Base-by-base conservation (phyloP, 768 basidiomycete genomes). In the Phlegmacium glaucopus region DNA sequence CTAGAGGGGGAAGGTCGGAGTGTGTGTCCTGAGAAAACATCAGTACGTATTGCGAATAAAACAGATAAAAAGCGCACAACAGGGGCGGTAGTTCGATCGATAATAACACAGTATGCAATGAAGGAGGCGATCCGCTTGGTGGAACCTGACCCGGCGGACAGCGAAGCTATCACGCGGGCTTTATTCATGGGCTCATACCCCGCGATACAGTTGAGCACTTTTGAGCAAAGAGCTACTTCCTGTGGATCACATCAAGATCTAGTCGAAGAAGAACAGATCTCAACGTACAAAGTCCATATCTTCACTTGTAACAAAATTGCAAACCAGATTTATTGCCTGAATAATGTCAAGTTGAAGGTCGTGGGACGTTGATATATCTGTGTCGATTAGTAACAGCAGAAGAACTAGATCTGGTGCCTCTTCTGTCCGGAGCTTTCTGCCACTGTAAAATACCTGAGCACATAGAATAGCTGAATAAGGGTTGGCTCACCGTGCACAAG, bases 61-160 rank as follows among this genome's bases (percentile, higher is more conserved):
- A 16, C 18, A 4, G 28, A 36, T 6, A 16, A 11, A 12, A 16
- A 11, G 50, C 69, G 44, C 54, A 72, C 67, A 7, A 47, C 32
- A 11, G 49, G 48, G 7, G 67, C 49, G 17, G 38, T 41, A 13
- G 50, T 36, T 17, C 61, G 59, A 25, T 67, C 58, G 1, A 63
- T 64, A 18, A 87, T 63, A 29, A 82, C 59, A 3, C 68, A 62
- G 48, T 80, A 71, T 1, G 85, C 82, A 26, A 86, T 61, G 61
- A 72, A 76, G 41, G 78, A 75, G 13, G 82, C 79, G 39, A 90
- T 77, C 11, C 78, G 76, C 41, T 69, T 68, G 30, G 77, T 70
- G 16, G 71, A 72, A 9, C 71, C 70, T 25, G 77, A 72, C 10
- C 80, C 80, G 42, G 68, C 68, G 7, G 72, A 71, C 16, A 90